These are phyloP conservation scores for Caloboletus firmus DNA, from an alignment of 1,284 basidiomycete species.

Conservation along the genomic window DNA sequence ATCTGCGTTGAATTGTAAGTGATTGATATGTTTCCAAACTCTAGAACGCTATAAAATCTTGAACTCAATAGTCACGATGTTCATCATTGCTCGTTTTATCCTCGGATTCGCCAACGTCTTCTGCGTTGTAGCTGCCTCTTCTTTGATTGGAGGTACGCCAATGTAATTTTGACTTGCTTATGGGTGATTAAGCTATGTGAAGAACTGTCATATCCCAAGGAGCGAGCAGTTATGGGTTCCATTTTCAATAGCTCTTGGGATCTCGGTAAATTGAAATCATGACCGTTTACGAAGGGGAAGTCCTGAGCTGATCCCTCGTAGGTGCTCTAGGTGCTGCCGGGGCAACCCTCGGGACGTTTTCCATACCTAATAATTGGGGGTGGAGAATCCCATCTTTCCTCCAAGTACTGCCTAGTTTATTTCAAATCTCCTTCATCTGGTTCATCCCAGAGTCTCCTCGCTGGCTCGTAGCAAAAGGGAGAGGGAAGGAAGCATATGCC, in stretches of 20 bases:
- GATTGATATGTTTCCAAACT: neutral
- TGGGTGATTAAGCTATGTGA: neutral
- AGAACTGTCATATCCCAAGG: slow-evolving; percentile 28
- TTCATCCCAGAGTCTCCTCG: slow-evolving; percentile 61
- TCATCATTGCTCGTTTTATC: slow-evolving; percentile 21
- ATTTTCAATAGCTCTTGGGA: slow-evolving; percentile 12
- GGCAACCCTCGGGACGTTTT: slow-evolving; percentile 49
- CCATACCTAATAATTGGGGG: slow-evolving; percentile 49
- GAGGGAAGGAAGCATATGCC: slow-evolving; percentile 39
- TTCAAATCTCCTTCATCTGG: slow-evolving; percentile 49
- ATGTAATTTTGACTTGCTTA: neutral
- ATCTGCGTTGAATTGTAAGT: slow-evolving; percentile 19
- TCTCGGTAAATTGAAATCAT: slow-evolving; percentile 5
- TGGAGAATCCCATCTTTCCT: slow-evolving; percentile 60
- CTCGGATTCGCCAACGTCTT: slow-evolving; percentile 15
- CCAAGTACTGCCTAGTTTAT: slow-evolving; percentile 48
- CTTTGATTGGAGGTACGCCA: slow-evolving; percentile 19
- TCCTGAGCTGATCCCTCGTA: neutral
- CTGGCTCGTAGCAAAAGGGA: slow-evolving; percentile 56
- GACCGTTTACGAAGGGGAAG: neutral
- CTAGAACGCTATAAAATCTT: neutral
- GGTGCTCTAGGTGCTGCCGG: slow-evolving; percentile 21
- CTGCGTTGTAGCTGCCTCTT: slow-evolving; percentile 13
- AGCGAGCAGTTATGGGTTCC: slow-evolving; percentile 16
- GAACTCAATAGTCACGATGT: slow-evolving; percentile 15